These are phyloP conservation scores for Suhomyces pyralidae DNA, from an alignment of 805 yeast species.

Conservation along the genomic window DNA sequence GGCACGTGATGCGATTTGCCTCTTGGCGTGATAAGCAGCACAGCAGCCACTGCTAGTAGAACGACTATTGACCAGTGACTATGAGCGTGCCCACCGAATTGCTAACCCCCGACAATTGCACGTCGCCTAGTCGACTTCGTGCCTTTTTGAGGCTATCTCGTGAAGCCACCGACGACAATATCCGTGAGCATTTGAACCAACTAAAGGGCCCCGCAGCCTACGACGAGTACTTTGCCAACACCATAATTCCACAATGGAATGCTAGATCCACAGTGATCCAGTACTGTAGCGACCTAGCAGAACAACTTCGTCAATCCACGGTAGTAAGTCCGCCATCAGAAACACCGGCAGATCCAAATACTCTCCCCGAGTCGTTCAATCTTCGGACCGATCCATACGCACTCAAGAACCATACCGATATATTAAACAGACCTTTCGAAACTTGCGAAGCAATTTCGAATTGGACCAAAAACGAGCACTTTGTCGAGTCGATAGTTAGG, in stretches of 20 bases:
- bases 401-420: conserved; percentile 18
- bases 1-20: background rate
- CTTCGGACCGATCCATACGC: conserved; percentile 42
- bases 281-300: conserved; percentile 31
- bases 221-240: conserved; percentile 23
- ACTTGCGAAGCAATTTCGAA: conserved; percentile 28
- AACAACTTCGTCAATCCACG: conserved; percentile 16
- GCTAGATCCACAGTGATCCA: conserved; percentile 27
- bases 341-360: background rate
- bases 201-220: conserved; percentile 18
- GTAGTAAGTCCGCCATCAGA: background rate
- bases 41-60: background rate
- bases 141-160: conserved; percentile 40
- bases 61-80: background rate
- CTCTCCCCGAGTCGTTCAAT: conserved; percentile 19
- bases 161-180: conserved; percentile 38
- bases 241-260: conserved; percentile 37
- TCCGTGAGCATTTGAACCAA: conserved; percentile 38
- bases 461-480: conserved; percentile 36
- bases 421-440: conserved; percentile 19
- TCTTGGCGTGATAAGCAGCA: background rate
- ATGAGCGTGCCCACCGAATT: conserved; percentile 9
- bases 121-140: conserved; percentile 30
- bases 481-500: conserved; percentile 32
- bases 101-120: conserved; percentile 32